phyloP scores from a whole-genome alignment of 192 early-diverging fungal species.

The Backusella mclennaniae region DNA sequence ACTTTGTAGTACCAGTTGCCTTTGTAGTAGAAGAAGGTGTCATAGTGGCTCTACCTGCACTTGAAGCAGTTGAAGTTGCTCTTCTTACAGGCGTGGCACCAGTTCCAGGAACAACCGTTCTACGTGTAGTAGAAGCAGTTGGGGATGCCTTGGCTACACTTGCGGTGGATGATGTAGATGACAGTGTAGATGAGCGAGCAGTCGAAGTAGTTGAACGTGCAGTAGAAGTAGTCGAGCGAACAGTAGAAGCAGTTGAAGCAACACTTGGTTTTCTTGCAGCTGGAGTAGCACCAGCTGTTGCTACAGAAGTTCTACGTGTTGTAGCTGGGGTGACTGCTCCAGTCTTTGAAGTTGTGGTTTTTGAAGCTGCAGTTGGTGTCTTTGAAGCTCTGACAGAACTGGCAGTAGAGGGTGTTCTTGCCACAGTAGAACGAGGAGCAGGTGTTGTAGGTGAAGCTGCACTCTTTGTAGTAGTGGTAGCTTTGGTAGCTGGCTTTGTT shows the following conservation, averaged over 20 bases:
- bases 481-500: not conserved
- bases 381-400: slow-evolving; percentile 3
- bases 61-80: not conserved
- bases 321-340: not conserved
- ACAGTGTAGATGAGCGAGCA: not conserved
- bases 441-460: not conserved
- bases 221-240: not conserved
- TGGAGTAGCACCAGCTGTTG: not conserved
- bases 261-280: not conserved
- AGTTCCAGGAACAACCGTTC: not conserved
- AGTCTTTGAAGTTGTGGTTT: not conserved
- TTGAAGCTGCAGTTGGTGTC: not conserved
- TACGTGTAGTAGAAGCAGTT: slow-evolving; percentile 15
- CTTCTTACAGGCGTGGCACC: not conserved
- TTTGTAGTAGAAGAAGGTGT: not conserved
- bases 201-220: not conserved
- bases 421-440: not conserved
- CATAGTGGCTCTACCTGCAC: not conserved
- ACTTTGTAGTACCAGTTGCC: not conserved
- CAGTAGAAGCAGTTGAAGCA: not conserved
- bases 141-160: slow-evolving; percentile 7
- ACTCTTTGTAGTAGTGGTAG: not conserved
- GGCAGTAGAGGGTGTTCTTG: not conserved
- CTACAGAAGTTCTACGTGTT: slow-evolving; percentile 3
- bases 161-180: not conserved